Evolutionary conservation across 371 early-diverging fungal genomes (phyloP), one percentile per base, ranked within the genome.

Genomic region (Circinella minor): DNA sequence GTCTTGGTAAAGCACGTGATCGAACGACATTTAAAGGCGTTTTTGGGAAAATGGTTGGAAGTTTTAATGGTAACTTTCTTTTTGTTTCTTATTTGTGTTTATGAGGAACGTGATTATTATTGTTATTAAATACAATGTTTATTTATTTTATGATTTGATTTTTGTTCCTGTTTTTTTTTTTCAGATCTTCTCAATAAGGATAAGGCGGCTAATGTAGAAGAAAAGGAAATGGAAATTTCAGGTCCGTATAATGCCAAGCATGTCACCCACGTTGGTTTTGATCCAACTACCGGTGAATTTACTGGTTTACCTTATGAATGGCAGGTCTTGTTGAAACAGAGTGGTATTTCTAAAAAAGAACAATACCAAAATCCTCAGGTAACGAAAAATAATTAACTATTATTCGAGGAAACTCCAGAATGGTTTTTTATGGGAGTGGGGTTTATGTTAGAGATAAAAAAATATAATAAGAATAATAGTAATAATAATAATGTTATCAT

Each of bases 181-280:
- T n/a, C 69, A 90, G 89, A 89, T 74, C 70, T 91, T 62, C 77
- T 89, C 18, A 85, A 88, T 61, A 88, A 88, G 68, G 81, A 81
- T 54, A 79, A 76, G 65, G 77, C 80, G 37, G 65, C 76, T 10
- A 81, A 72, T 55, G 63, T 70, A 49, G 73, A 79, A 62, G 82
- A 81, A 73, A 92, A 91, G 73, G 92, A 92, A 74, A 88, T 93
- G 72, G 95, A 93, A 75, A 98, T 98, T 66, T 97, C 97, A 6
- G 91, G 93, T 14, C 99, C 99, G 14, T 98, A 95, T 80, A 98
- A 98, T 77, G 95, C 98, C 14, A 92, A 96, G 48, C 99, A 98
- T 79, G 86, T 97, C 68, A 96, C 96, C 14, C 99, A 96, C 75
- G 96, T 96, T 71, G 97, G 97, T 8, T 95, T 93, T 77, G 91